A percentile compares a stretch with the other conserved stretches of the same genome.
These are phyloP conservation scores for Leccinum obscurum DNA, from an alignment of 768 basidiomycete species.

Conservation along the genomic window DNA sequence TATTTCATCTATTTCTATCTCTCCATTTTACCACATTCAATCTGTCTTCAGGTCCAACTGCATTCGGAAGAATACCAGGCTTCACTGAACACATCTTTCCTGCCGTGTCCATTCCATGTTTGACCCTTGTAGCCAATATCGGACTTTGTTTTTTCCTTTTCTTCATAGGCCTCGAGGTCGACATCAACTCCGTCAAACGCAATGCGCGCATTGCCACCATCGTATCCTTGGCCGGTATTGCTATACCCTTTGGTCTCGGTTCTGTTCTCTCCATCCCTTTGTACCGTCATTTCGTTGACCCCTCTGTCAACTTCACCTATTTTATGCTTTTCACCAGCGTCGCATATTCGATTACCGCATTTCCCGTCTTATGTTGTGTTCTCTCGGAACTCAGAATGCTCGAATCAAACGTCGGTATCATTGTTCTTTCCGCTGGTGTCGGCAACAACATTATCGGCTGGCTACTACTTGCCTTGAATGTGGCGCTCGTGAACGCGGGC, in stretches of 20 bases:
- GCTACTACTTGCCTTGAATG: conserved; percentile 84
- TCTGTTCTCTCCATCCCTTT: conserved; percentile 64
- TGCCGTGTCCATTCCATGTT: conserved; percentile 62
- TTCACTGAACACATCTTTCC: conserved; percentile 91
- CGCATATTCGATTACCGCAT: conserved; percentile 86
- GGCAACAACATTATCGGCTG: conserved; percentile 88
- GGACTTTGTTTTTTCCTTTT: conserved; percentile 89
- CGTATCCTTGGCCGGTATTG: conserved; percentile 81
- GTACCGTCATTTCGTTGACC: conserved; percentile 57
- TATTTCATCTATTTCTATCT: conserved; percentile 39
- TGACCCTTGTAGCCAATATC: conserved; percentile 86
- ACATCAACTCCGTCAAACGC: conserved; percentile 71
- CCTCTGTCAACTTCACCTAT: conserved; percentile 69
- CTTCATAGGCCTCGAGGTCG: conserved; percentile 91
- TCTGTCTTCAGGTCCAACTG: conserved; percentile 42
- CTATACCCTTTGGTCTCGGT: conserved; percentile 86
- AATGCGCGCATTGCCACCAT: conserved; percentile 66
- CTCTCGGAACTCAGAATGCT: conserved; percentile 89
- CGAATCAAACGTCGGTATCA: conserved; percentile 88
- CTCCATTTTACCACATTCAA: background rate
- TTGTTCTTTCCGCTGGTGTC: conserved; percentile 91
- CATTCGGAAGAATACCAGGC: conserved; percentile 80
- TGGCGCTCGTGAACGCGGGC: conserved; percentile 89
- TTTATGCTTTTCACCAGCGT: conserved; percentile 96
- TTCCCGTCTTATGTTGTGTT: conserved; percentile 85